These are phyloP conservation scores for Moricandia moricandioides DNA, from an alignment of 345 rosid genomes.

Conservation along the genomic window DNA sequence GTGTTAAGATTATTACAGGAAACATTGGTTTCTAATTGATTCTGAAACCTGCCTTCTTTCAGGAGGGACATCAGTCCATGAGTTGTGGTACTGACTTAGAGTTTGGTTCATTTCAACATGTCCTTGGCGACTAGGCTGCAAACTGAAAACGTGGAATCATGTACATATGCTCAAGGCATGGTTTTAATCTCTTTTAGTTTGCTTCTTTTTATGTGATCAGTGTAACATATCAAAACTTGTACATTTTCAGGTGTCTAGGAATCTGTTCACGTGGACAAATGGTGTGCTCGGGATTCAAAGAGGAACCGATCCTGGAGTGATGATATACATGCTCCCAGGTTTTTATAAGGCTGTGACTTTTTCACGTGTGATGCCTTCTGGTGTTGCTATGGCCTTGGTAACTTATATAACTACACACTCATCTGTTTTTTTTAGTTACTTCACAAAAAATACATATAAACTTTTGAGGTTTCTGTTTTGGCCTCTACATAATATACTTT, in stretches of 20 bases:
- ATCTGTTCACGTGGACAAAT: slow-evolving; percentile 60
- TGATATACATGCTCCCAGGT: slow-evolving; percentile 99
- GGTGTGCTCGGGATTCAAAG: slow-evolving; percentile 86
- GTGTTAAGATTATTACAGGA: background rate
- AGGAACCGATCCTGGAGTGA: slow-evolving; percentile 80
- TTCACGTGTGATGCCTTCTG: slow-evolving; percentile 65
- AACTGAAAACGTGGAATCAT: slow-evolving; percentile 81
- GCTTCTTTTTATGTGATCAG: background rate
- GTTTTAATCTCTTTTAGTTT: background rate
- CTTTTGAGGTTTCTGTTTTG: no score
- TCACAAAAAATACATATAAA: no score
- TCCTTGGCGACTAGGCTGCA: slow-evolving; percentile 32
- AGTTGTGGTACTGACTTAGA: slow-evolving; percentile 66
- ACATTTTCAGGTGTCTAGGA: background rate
- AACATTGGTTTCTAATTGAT: slow-evolving; percentile 10
- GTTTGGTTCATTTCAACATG: background rate
- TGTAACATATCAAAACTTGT: slow-evolving; percentile 3
- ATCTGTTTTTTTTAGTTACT: no score
- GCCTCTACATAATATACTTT: no score
- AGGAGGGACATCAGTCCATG: slow-evolving; percentile 82
- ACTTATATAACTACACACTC: no score
- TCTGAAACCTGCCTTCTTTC: slow-evolving; percentile 28
- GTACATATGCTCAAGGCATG: slow-evolving; percentile 84
- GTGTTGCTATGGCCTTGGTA: slow-evolving; percentile 75
- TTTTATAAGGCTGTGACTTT: slow-evolving; percentile 64